Evolutionary conservation across 768 basidiomycete genomes (phyloP).

Genomic region (Multifurca ochricompacta): DNA sequence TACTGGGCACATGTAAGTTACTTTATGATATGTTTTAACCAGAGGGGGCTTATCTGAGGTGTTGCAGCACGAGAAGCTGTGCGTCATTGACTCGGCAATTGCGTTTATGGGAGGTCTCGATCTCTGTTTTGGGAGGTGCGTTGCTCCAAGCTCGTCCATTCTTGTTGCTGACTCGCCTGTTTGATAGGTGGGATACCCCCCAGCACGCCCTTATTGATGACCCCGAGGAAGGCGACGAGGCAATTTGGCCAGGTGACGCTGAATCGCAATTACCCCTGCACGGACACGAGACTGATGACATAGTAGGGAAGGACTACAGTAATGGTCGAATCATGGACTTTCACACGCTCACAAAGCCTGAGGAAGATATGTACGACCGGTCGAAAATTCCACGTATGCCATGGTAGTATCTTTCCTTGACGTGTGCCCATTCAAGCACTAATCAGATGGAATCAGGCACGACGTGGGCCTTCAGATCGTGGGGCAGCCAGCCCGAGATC

Average conservation of each 20-base stretch:
- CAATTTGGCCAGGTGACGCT: slow-evolving; percentile 79
- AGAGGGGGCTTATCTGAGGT: not conserved
- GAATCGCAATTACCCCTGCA: not conserved
- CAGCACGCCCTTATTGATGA: slow-evolving; percentile 90
- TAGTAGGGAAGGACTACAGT: slow-evolving; percentile 85
- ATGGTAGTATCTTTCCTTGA: slow-evolving; percentile 46
- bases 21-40: not conserved
- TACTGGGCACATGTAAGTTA: slow-evolving; percentile 93
- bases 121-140: slow-evolving; percentile 79
- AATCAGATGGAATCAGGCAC: slow-evolving; percentile 51
- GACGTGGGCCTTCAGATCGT: slow-evolving; percentile 95
- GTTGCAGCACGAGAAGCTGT: slow-evolving; percentile 89
- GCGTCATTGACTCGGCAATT: slow-evolving; percentile 94
- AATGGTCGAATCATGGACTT: slow-evolving; percentile 87
- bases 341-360: slow-evolving; percentile 76
- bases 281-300: not conserved
- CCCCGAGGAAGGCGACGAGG: slow-evolving; percentile 51
- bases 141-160: not conserved
- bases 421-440: slow-evolving; percentile 21
- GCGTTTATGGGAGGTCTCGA: slow-evolving; percentile 98
- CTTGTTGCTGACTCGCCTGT: slow-evolving; percentile 4
- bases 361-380: slow-evolving; percentile 94
- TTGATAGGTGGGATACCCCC: slow-evolving; percentile 83
- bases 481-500: slow-evolving; percentile 91
- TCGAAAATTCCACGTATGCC: slow-evolving; percentile 89